Base-by-base conservation (phyloP, 805 yeast genomes). In the Kodamaea sagamina region DNA sequence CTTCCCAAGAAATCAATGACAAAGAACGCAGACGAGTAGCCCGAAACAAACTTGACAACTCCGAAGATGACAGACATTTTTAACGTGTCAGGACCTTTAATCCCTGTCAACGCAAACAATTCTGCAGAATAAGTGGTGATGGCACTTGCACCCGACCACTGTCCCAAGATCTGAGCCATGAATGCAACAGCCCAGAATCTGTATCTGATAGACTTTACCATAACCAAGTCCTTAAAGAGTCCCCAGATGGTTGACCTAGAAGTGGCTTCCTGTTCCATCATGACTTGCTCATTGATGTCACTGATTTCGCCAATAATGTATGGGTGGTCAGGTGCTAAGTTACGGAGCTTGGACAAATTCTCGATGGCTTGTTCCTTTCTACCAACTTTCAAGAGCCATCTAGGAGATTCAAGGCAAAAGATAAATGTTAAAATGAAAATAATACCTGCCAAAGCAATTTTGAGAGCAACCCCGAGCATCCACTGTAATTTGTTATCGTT, bases 101-200 rank as follows among this genome's bases (percentile, higher is more conserved):
- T 46, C 26, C 60, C 60, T 3, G 49, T 50, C 24, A 53, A 49
- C 17, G 21, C 13, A 16, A 36, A 36, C 36, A 78, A 58, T 41
- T 75, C 78, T 1, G 82, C 75, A 31, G 82, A 77, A 50, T 79
- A 79, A 36, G 77, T 75, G 3, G 83, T 78, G 36, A 79, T 62
- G 6, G 81, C 28, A 13, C 29, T n/a, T 13, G 60, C 56, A 37
- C 60, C 60, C 6, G 54, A 47, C 59, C 59, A 55, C 41, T 55
- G 60, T 36, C 60, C 60, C 43, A 55, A 46, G 25, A 55, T 17
- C 19, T 36, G 39, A 7, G 39, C 39, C 29, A 25, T 16, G 26
- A 68, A 42, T 36, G 77, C 73, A 26, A 78, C 48, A 6, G 62
- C 50, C 35, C 78, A 63, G 46, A 65, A 63, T 58, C 82, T 65